These are phyloP conservation scores for Aspergillus conjunctus DNA, from an alignment of 495 filamentous ascomycete genomes.

Conservation along the genomic window DNA sequence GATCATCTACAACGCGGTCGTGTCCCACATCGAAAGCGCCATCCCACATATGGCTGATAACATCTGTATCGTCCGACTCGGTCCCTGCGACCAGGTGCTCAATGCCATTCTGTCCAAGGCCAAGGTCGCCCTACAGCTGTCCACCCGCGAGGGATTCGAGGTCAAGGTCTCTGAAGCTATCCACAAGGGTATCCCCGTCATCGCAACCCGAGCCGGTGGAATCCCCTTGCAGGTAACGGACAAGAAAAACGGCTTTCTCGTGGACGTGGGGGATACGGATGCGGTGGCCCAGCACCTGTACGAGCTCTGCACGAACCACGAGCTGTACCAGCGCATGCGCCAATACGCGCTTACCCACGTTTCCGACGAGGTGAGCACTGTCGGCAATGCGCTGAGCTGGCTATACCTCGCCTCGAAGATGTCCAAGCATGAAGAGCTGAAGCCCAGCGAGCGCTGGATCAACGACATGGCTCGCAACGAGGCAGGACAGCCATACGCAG, in stretches of 20 bases:
- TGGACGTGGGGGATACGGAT: conserved; percentile 70
- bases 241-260: conserved; percentile 74
- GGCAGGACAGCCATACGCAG: conserved; percentile 58
- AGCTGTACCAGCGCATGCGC: conserved; percentile 67
- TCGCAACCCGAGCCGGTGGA: conserved; percentile 76
- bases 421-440: conserved; percentile 49
- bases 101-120: conserved; percentile 78
- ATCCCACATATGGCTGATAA: conserved; percentile 54
- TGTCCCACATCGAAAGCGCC: conserved; percentile 62
- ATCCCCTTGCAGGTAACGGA: conserved; percentile 81
- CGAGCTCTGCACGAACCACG: conserved; percentile 67
- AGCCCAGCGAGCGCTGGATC: conserved; percentile 65
- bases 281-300: conserved; percentile 72
- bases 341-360: conserved; percentile 65
- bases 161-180: conserved; percentile 88
- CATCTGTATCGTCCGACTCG: conserved; percentile 75
- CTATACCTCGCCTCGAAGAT: conserved; percentile 72
- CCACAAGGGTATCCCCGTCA: conserved; percentile 81
- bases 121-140: conserved; percentile 75
- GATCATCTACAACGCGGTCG: conserved; percentile 69
- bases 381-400: conserved; percentile 78
- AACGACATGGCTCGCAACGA: conserved; percentile 76
- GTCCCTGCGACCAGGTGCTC: conserved; percentile 78
- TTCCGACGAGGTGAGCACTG: conserved; percentile 81
- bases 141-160: conserved; percentile 84